phyloP scores from a whole-genome alignment of 305 asterid species.

The Lippia alba region DNA sequence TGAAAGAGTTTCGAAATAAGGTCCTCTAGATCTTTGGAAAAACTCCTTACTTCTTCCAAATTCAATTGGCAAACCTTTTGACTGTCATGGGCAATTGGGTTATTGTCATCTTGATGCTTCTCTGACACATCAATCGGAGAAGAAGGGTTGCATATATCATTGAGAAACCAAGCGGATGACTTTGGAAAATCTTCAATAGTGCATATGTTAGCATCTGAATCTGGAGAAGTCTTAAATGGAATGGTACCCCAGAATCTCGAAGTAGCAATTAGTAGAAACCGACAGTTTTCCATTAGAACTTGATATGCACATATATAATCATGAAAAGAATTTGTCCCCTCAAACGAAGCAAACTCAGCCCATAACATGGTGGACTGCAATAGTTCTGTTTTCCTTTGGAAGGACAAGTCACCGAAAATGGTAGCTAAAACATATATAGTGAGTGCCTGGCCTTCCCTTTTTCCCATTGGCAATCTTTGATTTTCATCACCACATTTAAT shows the following conservation, averaged over 20 bases:
- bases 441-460: conserved; percentile 62
- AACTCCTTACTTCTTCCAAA: conserved; percentile 55
- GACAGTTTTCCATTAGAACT: conserved; percentile 77
- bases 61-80: conserved; percentile 51
- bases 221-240: conserved; percentile 56
- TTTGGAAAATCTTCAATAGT: conserved; percentile 50
- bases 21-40: conserved; percentile 57
- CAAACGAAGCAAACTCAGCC: conserved; percentile 76
- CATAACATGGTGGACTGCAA: conserved; percentile 57
- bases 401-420: conserved; percentile 75
- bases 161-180: conserved; percentile 62
- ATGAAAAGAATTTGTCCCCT: conserved; percentile 60
- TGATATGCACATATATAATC: conserved; percentile 92
- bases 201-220: conserved; percentile 51
- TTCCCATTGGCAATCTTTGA: conserved; percentile 45
- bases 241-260: conserved; percentile 64
- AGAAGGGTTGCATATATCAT: conserved; percentile 54
- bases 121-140: conserved; percentile 45
- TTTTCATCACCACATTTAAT: conserved; percentile 45
- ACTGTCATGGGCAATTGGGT: conserved; percentile 43
- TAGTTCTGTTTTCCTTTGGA: conserved; percentile 59
- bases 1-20: conserved; percentile 69
- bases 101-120: conserved; percentile 42
- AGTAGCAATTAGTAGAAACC: conserved; percentile 55
- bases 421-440: conserved; percentile 80